Evolutionary conservation across 768 basidiomycete species (phyloP).

Genomic region (Cubamyces lactineus): DNA sequence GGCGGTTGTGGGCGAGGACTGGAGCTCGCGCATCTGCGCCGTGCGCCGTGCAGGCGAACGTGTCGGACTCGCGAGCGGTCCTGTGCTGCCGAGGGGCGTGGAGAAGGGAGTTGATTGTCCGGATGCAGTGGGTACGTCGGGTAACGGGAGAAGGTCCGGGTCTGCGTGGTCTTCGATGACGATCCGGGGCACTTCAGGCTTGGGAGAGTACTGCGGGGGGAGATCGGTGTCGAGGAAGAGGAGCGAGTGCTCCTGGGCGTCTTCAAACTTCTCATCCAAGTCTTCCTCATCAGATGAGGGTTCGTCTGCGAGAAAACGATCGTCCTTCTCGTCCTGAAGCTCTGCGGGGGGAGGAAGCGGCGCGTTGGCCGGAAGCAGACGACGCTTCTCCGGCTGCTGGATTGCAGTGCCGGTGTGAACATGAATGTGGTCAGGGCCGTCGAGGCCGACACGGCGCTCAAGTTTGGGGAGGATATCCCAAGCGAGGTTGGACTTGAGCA

Average conservation of each 20-base stretch:
- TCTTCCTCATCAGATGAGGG: conserved; percentile 21
- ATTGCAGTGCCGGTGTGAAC: conserved; percentile 6
- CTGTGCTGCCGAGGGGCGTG: conserved; percentile 26
- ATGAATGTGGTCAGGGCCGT: conserved; percentile 16
- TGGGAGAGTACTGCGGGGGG: conserved; percentile 14
- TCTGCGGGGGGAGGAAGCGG: conserved; percentile 5
- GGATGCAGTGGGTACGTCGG: background rate
- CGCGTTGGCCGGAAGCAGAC: conserved; percentile 15
- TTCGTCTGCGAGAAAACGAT: background rate
- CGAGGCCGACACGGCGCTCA: conserved; percentile 26
- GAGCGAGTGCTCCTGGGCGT: conserved; percentile 27
- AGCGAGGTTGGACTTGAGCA: conserved; percentile 23
- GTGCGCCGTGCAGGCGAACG: conserved; percentile 27
- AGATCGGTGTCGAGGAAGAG: conserved; percentile 19
- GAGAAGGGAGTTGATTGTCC: conserved; percentile 22
- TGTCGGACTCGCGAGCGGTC: conserved; percentile 3
- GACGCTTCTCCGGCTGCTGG: conserved; percentile 23
- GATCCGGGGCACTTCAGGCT: conserved; percentile 16
- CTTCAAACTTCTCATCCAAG: conserved; percentile 29
- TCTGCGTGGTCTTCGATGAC: conserved; percentile 38
- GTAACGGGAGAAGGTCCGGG: conserved; percentile 47
- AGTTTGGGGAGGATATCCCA: conserved; percentile 28
- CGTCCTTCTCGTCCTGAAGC: background rate
- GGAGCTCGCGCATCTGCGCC: conserved; percentile 31
- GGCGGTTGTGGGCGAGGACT: conserved; percentile 18